phyloP scores from a whole-genome alignment of 176 grass and related monocot genomes.

The Echinochloa phyllopogon region DNA sequence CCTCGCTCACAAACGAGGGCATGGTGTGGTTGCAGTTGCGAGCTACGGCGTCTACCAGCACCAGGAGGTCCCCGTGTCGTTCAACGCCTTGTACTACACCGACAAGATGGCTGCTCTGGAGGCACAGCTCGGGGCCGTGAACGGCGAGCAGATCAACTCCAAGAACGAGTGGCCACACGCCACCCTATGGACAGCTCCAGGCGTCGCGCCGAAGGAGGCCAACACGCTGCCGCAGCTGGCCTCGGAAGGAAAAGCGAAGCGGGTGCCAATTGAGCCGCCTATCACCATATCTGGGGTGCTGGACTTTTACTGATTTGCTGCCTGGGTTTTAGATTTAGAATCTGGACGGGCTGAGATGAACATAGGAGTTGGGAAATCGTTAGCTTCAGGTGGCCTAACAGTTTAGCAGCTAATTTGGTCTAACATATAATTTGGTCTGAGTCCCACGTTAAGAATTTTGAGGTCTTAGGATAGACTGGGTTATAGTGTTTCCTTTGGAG shows the following conservation, averaged over 20 bases:
- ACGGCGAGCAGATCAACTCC: constrained; percentile 68
- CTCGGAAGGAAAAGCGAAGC: constrained; percentile 62
- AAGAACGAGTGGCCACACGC: constrained; percentile 92
- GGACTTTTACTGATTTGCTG: constrained; percentile 76
- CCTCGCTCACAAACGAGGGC: constrained; percentile 89
- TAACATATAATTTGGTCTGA: background rate
- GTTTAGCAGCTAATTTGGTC: background rate
- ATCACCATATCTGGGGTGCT: constrained; percentile 54
- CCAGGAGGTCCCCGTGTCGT: constrained; percentile 67
- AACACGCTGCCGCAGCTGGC: constrained; percentile 67
- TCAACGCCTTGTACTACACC: constrained; percentile 63
- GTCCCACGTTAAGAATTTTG: background rate
- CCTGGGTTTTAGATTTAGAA: constrained; percentile 11
- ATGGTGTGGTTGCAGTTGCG: constrained; percentile 81
- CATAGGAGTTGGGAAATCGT: constrained; percentile 2
- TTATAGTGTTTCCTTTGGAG: too few relatives aligned
- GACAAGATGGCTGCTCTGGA: constrained; percentile 80
- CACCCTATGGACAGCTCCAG: constrained; percentile 81
- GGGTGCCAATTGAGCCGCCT: constrained; percentile 63
- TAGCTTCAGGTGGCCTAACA: background rate
- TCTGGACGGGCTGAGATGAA: background rate
- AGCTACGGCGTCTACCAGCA: constrained; percentile 74
- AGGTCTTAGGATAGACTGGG: background rate
- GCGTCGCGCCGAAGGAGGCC: constrained; percentile 72
- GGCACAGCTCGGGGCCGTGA: constrained; percentile 59